phyloP scores from a whole-genome alignment of 139 green algal species.

The Marvania coccoides region DNA sequence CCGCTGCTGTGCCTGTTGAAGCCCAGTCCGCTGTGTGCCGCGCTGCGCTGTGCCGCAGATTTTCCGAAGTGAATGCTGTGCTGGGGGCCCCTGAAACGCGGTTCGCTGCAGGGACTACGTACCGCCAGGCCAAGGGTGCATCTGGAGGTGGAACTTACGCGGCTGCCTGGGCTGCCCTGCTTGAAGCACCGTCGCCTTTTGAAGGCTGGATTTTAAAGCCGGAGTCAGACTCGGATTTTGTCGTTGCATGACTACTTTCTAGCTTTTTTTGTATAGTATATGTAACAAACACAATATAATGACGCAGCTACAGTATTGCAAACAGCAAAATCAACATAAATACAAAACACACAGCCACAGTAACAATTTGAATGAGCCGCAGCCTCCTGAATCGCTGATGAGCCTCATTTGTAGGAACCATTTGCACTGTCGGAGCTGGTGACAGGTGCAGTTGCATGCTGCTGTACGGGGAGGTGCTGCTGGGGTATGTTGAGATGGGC shows the following conservation, averaged over 20 bases:
- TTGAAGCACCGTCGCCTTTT: not conserved
- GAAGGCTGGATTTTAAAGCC: constrained; percentile 23
- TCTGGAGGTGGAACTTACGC: not conserved
- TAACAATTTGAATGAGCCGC: too few species aligned
- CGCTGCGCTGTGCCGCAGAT: not conserved
- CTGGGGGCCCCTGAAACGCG: not conserved
- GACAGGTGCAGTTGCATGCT: too few species aligned
- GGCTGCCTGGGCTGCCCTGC: not conserved
- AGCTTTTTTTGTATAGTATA: too few species aligned
- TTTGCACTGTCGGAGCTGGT: too few species aligned
- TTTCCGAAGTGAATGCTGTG: not conserved
- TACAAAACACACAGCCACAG: not conserved
- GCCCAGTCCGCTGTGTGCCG: not conserved
- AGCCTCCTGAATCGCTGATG: too few species aligned
- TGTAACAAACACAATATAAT: too few species aligned
- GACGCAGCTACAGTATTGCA: too few species aligned
- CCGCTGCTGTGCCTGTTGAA: not conserved
- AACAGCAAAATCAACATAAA: too few species aligned
- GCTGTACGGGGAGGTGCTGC: too few species aligned
- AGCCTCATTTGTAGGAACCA: too few species aligned
- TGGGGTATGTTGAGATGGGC: too few species aligned
- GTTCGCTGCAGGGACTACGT: not conserved
- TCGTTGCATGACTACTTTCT: too few species aligned
- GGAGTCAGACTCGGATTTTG: not conserved
- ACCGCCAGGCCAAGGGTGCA: constrained; percentile 2